Conservation (phyloP, 169 alveolate species). For the Cryptosporidium meleagridis region DNA sequence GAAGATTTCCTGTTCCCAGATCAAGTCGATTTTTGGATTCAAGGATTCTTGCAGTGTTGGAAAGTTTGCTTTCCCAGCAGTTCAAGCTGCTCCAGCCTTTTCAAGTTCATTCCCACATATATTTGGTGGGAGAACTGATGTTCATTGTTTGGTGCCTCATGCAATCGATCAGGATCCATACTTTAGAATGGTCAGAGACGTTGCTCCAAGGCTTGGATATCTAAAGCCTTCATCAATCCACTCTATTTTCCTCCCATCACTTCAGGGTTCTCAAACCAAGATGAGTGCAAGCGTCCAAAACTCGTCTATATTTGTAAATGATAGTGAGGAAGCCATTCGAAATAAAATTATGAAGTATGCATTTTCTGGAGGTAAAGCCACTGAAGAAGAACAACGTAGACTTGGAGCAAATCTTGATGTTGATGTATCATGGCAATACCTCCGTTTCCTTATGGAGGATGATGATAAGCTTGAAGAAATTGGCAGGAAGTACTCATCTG, state of each 20-base stretch:
- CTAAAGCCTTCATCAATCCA: conserved; percentile 93
- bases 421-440: conserved; percentile 97
- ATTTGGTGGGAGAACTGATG: conserved; percentile 89
- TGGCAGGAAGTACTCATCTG: conserved; percentile 92
- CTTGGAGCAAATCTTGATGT: conserved; percentile 95
- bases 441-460: conserved; percentile 92
- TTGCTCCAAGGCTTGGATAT: conserved; percentile 94
- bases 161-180: conserved; percentile 99
- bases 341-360: conserved; percentile 96
- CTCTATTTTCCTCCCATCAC: conserved; percentile 97
- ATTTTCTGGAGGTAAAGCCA: conserved; percentile 95
- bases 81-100: conserved; percentile 96
- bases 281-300: conserved; percentile 85
- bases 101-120: conserved; percentile 94
- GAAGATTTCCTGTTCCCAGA: conserved; percentile 93
- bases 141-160: conserved; percentile 94
- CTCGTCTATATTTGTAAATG: conserved; percentile 94
- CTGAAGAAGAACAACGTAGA: conserved; percentile 93
- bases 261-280: conserved; percentile 93
- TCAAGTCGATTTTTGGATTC: conserved; percentile 94
- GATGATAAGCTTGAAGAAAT: conserved; percentile 93
- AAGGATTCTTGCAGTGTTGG: conserved; percentile 93
- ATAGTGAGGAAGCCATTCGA: conserved; percentile 91
- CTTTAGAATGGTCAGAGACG: conserved; percentile 98
- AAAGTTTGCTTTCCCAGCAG: conserved; percentile 96